Base-by-base conservation (phyloP, 805 yeast species). In the Hanseniaspora taiwanica region DNA sequence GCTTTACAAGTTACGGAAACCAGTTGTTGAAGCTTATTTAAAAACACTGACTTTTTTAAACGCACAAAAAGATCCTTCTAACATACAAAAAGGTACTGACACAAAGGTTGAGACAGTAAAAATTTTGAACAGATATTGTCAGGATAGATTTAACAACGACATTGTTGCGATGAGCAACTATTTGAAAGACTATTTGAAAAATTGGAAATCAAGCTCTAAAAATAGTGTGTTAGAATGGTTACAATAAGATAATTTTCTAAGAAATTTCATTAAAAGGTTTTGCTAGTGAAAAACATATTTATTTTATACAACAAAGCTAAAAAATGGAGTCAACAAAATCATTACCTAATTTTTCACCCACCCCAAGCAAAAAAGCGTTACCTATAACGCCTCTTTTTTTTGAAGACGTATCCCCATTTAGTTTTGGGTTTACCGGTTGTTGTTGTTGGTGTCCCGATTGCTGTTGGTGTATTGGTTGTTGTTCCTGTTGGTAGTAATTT, bases 291-390 rank as follows among this genome's bases (percentile, higher is more conserved):
- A n/a, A n/a, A n/a, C n/a, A n/a, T n/a, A n/a, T n/a, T n/a, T n/a
- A n/a, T n/a, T n/a, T n/a, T n/a, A n/a, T n/a, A n/a, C n/a, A n/a
- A n/a, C n/a, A n/a, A n/a, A n/a, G n/a, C n/a, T 61, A 76, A 50
- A 80, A 76, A 44, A 83, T 79, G 33, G 82, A 70, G 52, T 81
- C 75, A 31, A 87, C 83, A 38, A 89, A 51, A 52, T 81, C 85
- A 35, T 83, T 71, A 54, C 97, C 97, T 40, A 87, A 67, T 1
- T 95, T 79, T 29, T 96, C 94, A 66, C 97, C 97, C 8, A 94
- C 96, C 60, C 96, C 96, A 48, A 85, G 87, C 37, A 87, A 74
- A 27, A 93, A 87, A n/a, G 96, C 93, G 49, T 85, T 76, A 44
- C 94, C 95, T 44, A 87, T 63, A 60, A 82, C 80, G 46, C 81